These are phyloP conservation scores for Calocybe cyanea DNA, from an alignment of 768 basidiomycete species.

Conservation along the genomic window DNA sequence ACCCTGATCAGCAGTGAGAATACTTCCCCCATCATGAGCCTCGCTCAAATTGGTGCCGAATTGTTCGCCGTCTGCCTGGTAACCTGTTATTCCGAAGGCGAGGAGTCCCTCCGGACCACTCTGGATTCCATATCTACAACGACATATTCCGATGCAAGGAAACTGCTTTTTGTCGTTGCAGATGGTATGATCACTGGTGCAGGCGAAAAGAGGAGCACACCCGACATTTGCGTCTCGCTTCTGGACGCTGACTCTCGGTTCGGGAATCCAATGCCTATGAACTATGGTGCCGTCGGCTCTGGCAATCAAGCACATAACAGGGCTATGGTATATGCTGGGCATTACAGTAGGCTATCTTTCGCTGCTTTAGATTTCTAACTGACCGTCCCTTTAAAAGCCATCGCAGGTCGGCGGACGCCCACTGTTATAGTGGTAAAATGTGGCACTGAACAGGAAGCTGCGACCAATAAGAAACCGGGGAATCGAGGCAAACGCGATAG, in stretches of 20 bases:
- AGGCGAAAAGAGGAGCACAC: conserved; percentile 93
- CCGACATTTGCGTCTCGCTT: conserved; percentile 91
- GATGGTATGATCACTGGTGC: conserved; percentile 99
- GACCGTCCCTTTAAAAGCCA: conserved; percentile 38
- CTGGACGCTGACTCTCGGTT: conserved; percentile 93
- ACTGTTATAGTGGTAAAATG: conserved; percentile 96
- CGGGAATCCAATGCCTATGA: conserved; percentile 94
- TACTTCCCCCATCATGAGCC: conserved; percentile 67
- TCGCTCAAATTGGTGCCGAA: conserved; percentile 91
- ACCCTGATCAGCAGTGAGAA: conserved; percentile 51
- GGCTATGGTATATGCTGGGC: conserved; percentile 99
- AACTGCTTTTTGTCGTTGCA: conserved; percentile 90
- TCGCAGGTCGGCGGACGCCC: conserved; percentile 88
- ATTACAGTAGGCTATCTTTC: conserved; percentile 73
- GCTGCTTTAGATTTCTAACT: neutral
- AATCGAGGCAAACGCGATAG: conserved; percentile 99
- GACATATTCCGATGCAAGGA: conserved; percentile 87
- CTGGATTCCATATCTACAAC: conserved; percentile 92
- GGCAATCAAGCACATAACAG: conserved; percentile 89
- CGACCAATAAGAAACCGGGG: conserved; percentile 87
- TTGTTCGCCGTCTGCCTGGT: conserved; percentile 94
- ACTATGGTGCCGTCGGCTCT: conserved; percentile 84
- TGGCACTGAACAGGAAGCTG: conserved; percentile 82
- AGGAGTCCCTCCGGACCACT: conserved; percentile 86
- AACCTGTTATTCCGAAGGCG: conserved; percentile 97